Evolutionary conservation across 768 basidiomycete genomes (phyloP), one percentile per base, ranked within the genome.

Genomic region (Russula virescens): DNA sequence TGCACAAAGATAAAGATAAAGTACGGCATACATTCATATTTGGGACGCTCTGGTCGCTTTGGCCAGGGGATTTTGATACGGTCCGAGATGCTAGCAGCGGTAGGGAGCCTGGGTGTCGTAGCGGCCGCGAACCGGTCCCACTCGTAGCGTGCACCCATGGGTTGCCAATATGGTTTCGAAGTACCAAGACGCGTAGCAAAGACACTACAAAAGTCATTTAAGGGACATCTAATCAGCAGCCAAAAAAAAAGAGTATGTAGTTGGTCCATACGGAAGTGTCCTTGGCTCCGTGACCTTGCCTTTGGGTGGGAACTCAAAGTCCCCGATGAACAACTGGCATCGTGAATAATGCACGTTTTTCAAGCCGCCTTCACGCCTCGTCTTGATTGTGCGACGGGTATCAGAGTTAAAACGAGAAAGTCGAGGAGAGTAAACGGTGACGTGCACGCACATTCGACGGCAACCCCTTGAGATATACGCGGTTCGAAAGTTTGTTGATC

Each of bases 291-390:
- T 51, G 3, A 57, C 59, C n/a, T 65, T 67, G 34, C 60, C 69
- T 52, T 65, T 71, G n/a, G 80, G 73, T 34, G 84, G 81, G 63
- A 86, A 79, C 66, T 84, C 82, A 69, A 80, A 81, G 64, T 86
- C 79, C 18, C 88, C 88, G 56, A 93, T 72, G 70, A 83, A 89
- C 26, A 94, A 80, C 70, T 93, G 91, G 71, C 89, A 90, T 68
- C 83, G 80, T 1, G 90, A 88, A 70, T 94, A 94, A 71, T 89
- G 87, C 13, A 68, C 63, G 40, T 58, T 64, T 50, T 38, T 48
- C 8, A 60, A 48, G 2, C 38, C 31, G 19, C 52, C 66, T 35
- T 50, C 66, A 25, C 40, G 40, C 7, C 38, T 40, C 46, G 67
- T 69, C 18, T 28, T 65, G 71, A 77, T 73, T 68, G 42, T 67